Evolutionary conservation across 2,329 filamentous ascomycete species (phyloP).

Genomic region (Trichophyton rubrum): DNA sequence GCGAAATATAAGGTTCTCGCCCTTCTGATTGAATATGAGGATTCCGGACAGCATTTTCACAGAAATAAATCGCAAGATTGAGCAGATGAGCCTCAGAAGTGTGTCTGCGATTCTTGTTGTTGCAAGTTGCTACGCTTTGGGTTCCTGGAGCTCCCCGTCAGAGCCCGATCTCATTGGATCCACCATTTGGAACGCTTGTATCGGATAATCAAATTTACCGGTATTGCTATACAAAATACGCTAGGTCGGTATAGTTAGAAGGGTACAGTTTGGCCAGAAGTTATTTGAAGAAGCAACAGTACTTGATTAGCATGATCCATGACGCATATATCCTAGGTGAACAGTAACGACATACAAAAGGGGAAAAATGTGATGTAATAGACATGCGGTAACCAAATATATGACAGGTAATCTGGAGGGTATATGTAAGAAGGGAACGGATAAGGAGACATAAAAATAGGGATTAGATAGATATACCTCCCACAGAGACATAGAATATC

Average conservation of each 20-base stretch:
- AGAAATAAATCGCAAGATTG: background rate
- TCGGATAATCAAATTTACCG: background rate
- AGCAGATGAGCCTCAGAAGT: background rate
- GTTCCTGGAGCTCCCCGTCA: background rate
- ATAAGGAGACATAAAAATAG: background rate
- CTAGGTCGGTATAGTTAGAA: background rate
- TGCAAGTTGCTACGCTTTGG: background rate
- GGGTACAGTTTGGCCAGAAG: background rate
- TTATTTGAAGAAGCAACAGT: background rate
- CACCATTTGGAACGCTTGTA: background rate
- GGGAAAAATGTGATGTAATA: background rate
- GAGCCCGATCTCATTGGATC: background rate
- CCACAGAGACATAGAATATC: background rate
- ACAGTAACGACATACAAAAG: background rate
- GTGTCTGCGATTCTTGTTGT: background rate
- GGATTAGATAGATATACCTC: background rate
- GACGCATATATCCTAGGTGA: background rate
- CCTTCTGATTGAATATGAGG: slow-evolving; percentile 98
- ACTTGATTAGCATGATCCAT: slow-evolving; percentile 2
- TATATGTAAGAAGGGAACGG: background rate
- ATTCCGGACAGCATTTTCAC: slow-evolving; percentile 85
- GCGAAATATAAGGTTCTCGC: slow-evolving; percentile 98
- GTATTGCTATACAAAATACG: background rate
- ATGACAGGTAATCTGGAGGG: background rate
- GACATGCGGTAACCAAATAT: background rate